A percentile compares a stretch with the other conserved stretches of the same genome.
These are phyloP conservation scores for Podila horticola DNA, from an alignment of 192 early-diverging fungal species.

Conservation along the genomic window DNA sequence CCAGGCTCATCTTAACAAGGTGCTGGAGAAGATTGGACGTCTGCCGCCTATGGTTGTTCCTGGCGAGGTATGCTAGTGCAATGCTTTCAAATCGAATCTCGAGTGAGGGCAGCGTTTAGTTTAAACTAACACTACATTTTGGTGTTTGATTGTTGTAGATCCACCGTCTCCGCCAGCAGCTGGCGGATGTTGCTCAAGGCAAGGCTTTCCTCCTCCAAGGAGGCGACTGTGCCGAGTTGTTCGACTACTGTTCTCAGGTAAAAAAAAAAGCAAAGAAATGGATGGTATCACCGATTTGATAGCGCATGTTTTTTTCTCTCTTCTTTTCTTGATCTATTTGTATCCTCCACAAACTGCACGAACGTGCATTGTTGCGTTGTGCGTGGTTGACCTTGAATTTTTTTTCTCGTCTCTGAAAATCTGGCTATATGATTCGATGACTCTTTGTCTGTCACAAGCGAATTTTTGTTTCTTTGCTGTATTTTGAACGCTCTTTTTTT, in stretches of 20 bases:
- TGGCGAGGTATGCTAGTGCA: conserved; percentile 67
- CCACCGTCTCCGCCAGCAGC: conserved; percentile 78
- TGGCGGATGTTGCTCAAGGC: conserved; percentile 87
- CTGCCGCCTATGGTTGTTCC: conserved; percentile 89
- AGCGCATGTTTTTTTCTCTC: neutral
- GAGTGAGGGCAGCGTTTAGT: no score
- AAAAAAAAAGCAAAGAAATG: neutral
- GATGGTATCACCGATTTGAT: neutral
- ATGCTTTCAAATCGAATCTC: no score
- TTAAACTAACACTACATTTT: neutral
- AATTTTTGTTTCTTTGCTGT: neutral
- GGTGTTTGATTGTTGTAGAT: conserved; percentile 60
- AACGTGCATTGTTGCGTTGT: neutral
- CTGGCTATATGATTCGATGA: neutral
- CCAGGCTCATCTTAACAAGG: conserved; percentile 68
- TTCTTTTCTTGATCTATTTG: neutral
- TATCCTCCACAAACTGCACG: neutral
- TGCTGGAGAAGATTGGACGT: conserved; percentile 74
- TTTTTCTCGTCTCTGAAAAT: no score
- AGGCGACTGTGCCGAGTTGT: conserved; percentile 97
- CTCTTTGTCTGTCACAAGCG: conserved; percentile 2
- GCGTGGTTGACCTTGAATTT: neutral
- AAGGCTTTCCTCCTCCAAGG: conserved; percentile 95
- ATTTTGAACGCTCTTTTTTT: conserved; percentile 1
- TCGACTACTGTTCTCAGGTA: conserved; percentile 93